Conservation (phyloP, 192 early-diverging fungal species). For the Paraglomus brasilianum region DNA sequence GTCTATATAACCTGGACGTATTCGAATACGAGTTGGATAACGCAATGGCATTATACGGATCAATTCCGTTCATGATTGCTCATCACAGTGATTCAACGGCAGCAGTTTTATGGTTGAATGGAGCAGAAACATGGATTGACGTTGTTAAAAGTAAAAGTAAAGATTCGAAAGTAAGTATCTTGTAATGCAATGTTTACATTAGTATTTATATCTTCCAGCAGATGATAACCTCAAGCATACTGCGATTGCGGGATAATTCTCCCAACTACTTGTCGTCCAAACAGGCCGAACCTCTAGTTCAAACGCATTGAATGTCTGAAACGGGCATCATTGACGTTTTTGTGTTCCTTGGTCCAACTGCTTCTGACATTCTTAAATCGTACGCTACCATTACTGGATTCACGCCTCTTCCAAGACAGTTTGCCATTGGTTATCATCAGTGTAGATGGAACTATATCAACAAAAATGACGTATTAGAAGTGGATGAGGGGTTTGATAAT, state of each 20-base stretch:
- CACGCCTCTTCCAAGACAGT: constrained; percentile 80
- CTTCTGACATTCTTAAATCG: constrained; percentile 65
- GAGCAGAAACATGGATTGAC: constrained; percentile 98
- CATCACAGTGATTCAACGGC: constrained; percentile 73
- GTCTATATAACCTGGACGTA: constrained; percentile 96
- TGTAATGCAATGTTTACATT: background rate
- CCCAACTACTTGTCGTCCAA: constrained; percentile 29
- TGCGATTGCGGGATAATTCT: background rate
- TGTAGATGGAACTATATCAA: constrained; percentile 98
- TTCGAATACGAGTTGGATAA: constrained; percentile 96
- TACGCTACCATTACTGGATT: constrained; percentile 79
- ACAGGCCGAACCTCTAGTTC: constrained; percentile 42
- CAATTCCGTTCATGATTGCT: constrained; percentile 91
- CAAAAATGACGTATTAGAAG: constrained; percentile 82
- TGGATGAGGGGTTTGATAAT: constrained; percentile 85
- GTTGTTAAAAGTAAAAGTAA: constrained; percentile 72
- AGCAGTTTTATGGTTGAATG: constrained; percentile 90
- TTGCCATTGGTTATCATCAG: constrained; percentile 94
- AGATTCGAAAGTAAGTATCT: constrained; percentile 34
- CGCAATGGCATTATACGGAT: constrained; percentile 97
- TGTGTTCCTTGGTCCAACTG: constrained; percentile 72
- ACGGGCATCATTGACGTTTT: constrained; percentile 89
- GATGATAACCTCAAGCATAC: constrained; percentile 39
- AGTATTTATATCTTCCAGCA: constrained; percentile 34
- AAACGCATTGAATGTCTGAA: constrained; percentile 94